These are phyloP conservation scores for Aureobasidium sp. DNA, from an alignment of 2,329 filamentous ascomycete genomes.

Conservation along the genomic window DNA sequence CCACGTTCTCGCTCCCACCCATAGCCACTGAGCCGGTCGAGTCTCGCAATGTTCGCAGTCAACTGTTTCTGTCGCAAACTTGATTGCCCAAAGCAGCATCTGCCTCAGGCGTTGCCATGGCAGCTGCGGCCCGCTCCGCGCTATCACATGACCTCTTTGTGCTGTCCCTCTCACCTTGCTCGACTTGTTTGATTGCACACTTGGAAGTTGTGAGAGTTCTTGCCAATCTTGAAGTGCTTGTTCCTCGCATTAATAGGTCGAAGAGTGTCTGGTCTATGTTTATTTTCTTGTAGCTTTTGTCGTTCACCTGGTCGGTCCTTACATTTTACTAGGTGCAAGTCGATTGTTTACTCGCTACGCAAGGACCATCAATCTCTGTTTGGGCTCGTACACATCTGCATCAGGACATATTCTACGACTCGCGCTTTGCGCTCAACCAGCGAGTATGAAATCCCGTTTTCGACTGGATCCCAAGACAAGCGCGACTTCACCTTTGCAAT, in stretches of 20 bases:
- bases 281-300: no score
- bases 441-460: slow-evolving; percentile 9
- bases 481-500: slow-evolving; percentile 24
- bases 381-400: not conserved
- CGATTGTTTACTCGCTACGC: slow-evolving; percentile 9
- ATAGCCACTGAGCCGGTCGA: not conserved
- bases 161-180: not conserved
- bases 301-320: no score
- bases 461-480: slow-evolving; percentile 31
- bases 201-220: not conserved
- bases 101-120: slow-evolving; percentile 7
- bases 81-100: not conserved
- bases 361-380: slow-evolving; percentile 5
- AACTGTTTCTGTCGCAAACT: slow-evolving; percentile 1
- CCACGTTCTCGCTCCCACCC: not conserved
- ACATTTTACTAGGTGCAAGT: not conserved
- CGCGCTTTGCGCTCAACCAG: not conserved
- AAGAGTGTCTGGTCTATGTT: not conserved
- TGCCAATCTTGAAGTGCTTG: not conserved
- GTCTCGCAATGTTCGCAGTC: not conserved
- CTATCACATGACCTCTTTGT: not conserved
- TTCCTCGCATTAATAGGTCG: not conserved
- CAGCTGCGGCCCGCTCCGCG: slow-evolving; percentile 7
- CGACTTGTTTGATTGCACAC: not conserved
- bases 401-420: not conserved